These are phyloP conservation scores for Aciculoconidium aculeatum DNA, from an alignment of 805 yeast species.

Conservation along the genomic window DNA sequence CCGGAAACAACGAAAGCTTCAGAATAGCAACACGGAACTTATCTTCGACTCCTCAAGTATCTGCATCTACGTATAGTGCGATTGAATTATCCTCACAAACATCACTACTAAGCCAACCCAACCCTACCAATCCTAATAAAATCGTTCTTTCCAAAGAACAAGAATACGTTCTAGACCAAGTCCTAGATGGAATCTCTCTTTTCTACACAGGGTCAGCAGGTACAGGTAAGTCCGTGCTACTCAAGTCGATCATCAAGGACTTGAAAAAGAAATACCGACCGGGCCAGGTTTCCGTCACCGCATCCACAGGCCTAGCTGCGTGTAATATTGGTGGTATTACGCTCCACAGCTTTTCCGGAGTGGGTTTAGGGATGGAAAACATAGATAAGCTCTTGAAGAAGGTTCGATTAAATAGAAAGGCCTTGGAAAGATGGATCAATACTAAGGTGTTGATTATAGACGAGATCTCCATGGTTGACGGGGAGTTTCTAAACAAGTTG, in stretches of 20 bases:
- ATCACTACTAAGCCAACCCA: no score
- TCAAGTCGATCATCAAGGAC: slow-evolving; percentile 55
- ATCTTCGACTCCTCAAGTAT: no score
- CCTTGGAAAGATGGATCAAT: slow-evolving; percentile 48
- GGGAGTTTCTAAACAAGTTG: slow-evolving; percentile 56
- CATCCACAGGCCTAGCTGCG: slow-evolving; percentile 82
- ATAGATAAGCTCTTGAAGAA: slow-evolving; percentile 42
- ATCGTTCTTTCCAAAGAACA: slow-evolving; percentile 50
- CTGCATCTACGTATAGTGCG: no score
- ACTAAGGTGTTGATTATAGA: slow-evolving; percentile 63
- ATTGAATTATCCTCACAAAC: no score
- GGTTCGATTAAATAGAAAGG: slow-evolving; percentile 47
- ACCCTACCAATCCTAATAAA: no score
- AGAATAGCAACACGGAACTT: no score
- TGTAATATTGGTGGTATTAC: slow-evolving; percentile 78
- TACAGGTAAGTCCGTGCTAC: slow-evolving; percentile 91
- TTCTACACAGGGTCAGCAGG: slow-evolving; percentile 99
- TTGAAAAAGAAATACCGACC: slow-evolving; percentile 40
- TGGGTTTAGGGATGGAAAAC: slow-evolving; percentile 63
- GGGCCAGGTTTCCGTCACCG: slow-evolving; percentile 66
- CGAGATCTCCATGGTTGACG: slow-evolving; percentile 80
- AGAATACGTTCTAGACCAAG: slow-evolving; percentile 58
- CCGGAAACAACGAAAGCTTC: slow-evolving; percentile 23
- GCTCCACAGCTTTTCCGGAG: slow-evolving; percentile 69
- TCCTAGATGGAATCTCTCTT: slow-evolving; percentile 56